phyloP scores from a whole-genome alignment of 805 yeast genomes.

The Clavispora fructus region DNA sequence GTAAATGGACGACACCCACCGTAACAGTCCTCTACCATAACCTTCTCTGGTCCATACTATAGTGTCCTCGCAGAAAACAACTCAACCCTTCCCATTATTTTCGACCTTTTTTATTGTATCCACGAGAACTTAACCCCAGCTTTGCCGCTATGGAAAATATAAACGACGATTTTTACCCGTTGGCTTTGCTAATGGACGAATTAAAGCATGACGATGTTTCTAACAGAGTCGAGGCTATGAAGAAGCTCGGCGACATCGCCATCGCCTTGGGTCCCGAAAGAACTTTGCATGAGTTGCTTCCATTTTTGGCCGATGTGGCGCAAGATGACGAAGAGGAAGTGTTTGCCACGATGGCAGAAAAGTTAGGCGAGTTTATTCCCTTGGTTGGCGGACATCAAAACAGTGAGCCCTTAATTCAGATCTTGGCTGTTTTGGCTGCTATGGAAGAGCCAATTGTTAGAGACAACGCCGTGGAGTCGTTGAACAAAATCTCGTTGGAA shows the following conservation, averaged over 20 bases:
- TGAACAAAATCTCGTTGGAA: constrained; percentile 63
- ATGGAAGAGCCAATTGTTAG: constrained; percentile 96
- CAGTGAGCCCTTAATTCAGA: constrained; percentile 50
- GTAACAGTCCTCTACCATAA: not conserved
- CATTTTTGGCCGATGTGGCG: constrained; percentile 82
- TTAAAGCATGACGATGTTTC: constrained; percentile 94
- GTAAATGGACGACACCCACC: constrained; percentile 5
- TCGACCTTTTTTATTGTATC: not conserved
- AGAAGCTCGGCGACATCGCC: constrained; percentile 88
- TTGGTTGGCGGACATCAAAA: constrained; percentile 72
- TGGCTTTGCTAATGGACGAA: constrained; percentile 95
- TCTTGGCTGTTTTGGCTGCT: constrained; percentile 78
- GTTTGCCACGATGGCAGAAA: constrained; percentile 86
- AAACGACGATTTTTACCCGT: constrained; percentile 75
- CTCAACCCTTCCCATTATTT: not conserved
- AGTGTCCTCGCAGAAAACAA: not conserved
- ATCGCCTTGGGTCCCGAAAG: constrained; percentile 92
- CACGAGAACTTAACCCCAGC: not conserved
- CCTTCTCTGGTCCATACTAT: not conserved
- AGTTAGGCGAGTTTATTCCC: constrained; percentile 83
- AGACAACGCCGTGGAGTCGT: constrained; percentile 86
- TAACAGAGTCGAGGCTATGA: constrained; percentile 91
- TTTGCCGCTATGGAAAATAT: constrained; percentile 26
- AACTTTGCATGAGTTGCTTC: constrained; percentile 81
- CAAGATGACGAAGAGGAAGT: constrained; percentile 99